Percentiles rank a stretch among this genome's conserved stretches.
Evolutionary conservation across 768 basidiomycete genomes (phyloP).

Genomic region (Tulasnella sp.): DNA sequence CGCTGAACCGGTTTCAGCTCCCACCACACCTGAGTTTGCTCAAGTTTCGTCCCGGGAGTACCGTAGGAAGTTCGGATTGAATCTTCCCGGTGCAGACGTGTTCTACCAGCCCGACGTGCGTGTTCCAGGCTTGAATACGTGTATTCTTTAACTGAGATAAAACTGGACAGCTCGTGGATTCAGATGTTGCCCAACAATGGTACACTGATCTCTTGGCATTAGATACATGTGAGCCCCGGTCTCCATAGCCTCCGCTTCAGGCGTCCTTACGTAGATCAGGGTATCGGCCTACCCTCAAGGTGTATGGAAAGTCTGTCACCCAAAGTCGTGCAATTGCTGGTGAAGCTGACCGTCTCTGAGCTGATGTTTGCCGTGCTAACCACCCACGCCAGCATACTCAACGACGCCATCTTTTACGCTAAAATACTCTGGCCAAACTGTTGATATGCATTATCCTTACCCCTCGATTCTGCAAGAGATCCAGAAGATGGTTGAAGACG

Average conservation of each 20-base stretch:
- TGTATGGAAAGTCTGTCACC: slow-evolving; percentile 41
- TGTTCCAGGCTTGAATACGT: not conserved
- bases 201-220: slow-evolving; percentile 36
- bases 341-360: not conserved
- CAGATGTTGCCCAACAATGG: slow-evolving; percentile 34
- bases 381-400: slow-evolving; percentile 36
- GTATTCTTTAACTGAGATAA: not conserved
- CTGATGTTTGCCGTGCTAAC: not conserved
- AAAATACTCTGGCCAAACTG: slow-evolving; percentile 39
- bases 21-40: not conserved
- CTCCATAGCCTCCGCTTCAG: not conserved
- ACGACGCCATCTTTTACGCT: slow-evolving; percentile 35
- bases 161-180: slow-evolving; percentile 32
- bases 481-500: slow-evolving; percentile 34
- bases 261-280: slow-evolving; percentile 31
- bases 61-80: slow-evolving; percentile 5
- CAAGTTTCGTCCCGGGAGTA: slow-evolving; percentile 13
- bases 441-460: slow-evolving; percentile 38
- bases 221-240: slow-evolving; percentile 36
- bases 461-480: slow-evolving; percentile 37
- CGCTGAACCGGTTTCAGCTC: not conserved
- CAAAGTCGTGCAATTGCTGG: slow-evolving; percentile 41
- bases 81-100: slow-evolving; percentile 31
- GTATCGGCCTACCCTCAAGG: slow-evolving; percentile 42
- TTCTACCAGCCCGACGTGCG: slow-evolving; percentile 32